Conservation (phyloP, 768 basidiomycete species). For the Stropharia rugosoannulata region DNA sequence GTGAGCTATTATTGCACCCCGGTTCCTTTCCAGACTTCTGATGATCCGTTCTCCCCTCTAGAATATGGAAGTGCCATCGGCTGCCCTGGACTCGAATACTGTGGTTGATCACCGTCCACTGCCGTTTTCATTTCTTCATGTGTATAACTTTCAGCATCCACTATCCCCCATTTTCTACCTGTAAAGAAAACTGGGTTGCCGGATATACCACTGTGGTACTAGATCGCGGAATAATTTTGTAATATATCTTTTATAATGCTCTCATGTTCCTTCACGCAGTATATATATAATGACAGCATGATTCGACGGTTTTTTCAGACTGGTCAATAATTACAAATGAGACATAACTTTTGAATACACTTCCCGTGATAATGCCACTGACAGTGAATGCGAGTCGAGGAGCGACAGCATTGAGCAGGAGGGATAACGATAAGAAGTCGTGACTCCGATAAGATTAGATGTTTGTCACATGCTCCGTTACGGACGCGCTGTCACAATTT, state of each 20-base stretch:
- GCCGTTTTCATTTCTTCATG: no score
- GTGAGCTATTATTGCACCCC: constrained; percentile 27
- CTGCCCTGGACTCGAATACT: constrained; percentile 52
- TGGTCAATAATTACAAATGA: no score
- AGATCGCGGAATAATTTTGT: background rate
- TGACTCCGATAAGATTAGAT: no score
- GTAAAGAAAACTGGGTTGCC: background rate
- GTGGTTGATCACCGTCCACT: constrained; percentile 32
- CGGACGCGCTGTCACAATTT: no score
- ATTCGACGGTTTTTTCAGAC: background rate
- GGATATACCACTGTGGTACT: background rate
- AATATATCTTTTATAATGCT: background rate
- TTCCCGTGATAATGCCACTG: no score
- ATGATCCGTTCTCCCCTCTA: constrained; percentile 10
- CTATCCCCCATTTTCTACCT: background rate
- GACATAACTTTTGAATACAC: no score
- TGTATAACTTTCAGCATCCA: no score
- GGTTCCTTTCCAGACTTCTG: background rate
- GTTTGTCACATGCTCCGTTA: no score
- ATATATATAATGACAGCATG: background rate
- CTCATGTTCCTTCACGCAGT: background rate
- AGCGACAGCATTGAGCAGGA: no score
- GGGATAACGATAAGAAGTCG: no score
- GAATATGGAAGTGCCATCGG: constrained; percentile 52
- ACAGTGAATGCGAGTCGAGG: no score